A percentile compares a stretch with the other conserved stretches of the same genome.
Conservation (phyloP, 345 rosid genomes). For the Salix udensis region DNA sequence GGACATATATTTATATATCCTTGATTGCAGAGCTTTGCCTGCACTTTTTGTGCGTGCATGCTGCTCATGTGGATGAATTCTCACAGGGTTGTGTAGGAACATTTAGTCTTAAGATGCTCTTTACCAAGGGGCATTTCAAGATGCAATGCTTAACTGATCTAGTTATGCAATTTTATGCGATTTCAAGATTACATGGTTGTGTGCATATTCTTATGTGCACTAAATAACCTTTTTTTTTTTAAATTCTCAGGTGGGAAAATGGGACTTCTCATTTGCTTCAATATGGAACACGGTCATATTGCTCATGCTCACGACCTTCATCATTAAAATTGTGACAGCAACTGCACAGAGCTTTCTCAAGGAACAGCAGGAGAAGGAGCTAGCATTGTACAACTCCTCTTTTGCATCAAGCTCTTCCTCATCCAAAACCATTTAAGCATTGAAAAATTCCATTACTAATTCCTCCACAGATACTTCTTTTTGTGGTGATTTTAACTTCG, state of each 20-base stretch:
- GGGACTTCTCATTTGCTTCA: slow-evolving; percentile 76
- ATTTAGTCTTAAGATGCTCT: background rate
- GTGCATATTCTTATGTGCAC: background rate
- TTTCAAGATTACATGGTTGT: background rate
- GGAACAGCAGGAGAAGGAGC: slow-evolving; percentile 65
- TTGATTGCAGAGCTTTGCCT: background rate
- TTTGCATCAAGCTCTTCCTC: background rate
- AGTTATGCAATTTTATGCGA: background rate
- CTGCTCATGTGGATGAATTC: background rate
- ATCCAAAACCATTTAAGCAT: background rate
- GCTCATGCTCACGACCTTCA: slow-evolving; percentile 91
- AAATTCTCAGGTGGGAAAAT: slow-evolving; percentile 52
- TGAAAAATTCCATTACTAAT: background rate
- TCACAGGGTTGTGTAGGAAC: background rate
- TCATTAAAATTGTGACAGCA: slow-evolving; percentile 64
- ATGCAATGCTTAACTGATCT: background rate
- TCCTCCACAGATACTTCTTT: background rate
- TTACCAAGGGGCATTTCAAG: background rate
- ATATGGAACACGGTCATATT: slow-evolving; percentile 87
- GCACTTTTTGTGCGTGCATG: background rate
- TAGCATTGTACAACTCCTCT: background rate
- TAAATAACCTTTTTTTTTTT: background rate
- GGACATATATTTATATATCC: background rate
- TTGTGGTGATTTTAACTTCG: background rate
- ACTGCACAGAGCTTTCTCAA: slow-evolving; percentile 74